phyloP scores from a whole-genome alignment of 2,329 filamentous ascomycete species.

The Ophiostoma perfectum region DNA sequence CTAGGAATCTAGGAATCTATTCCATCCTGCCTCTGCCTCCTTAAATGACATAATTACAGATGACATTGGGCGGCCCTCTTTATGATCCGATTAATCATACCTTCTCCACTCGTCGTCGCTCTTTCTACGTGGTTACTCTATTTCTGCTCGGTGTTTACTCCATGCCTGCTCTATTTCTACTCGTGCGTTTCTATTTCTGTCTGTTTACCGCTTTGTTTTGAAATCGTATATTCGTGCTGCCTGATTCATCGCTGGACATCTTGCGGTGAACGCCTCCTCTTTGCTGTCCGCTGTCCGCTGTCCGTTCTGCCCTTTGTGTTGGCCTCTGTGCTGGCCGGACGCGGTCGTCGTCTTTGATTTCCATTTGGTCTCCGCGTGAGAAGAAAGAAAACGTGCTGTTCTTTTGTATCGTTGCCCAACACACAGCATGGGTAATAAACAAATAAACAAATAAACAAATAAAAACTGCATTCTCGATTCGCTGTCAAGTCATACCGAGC shows the following conservation, averaged over 20 bases:
- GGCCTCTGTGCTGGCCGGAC: neutral
- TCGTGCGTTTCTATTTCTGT: neutral
- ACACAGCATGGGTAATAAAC: too few relatives aligned
- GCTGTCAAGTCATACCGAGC: neutral
- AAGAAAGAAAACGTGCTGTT: too few relatives aligned
- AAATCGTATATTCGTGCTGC: neutral
- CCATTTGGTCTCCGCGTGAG: neutral
- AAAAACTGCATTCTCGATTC: too few relatives aligned
- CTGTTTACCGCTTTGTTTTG: neutral
- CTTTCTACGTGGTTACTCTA: neutral
- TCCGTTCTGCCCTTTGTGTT: neutral
- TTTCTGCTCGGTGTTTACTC: neutral
- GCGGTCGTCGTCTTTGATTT: neutral
- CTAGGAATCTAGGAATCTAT: too few relatives aligned
- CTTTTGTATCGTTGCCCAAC: too few relatives aligned
- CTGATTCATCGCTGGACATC: neutral
- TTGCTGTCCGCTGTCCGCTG: neutral
- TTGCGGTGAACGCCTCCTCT: neutral
- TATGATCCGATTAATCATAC: neutral
- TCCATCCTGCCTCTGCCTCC: too few relatives aligned
- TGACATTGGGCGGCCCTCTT: neutral
- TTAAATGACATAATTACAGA: neutral
- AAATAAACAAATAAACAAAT: too few relatives aligned
- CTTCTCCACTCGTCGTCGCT: neutral
- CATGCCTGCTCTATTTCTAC: neutral